Evolutionary conservation across 2,329 filamentous ascomycete species (phyloP), one percentile per base, ranked within the genome.

Genomic region (Amylocarpus encephaloides): DNA sequence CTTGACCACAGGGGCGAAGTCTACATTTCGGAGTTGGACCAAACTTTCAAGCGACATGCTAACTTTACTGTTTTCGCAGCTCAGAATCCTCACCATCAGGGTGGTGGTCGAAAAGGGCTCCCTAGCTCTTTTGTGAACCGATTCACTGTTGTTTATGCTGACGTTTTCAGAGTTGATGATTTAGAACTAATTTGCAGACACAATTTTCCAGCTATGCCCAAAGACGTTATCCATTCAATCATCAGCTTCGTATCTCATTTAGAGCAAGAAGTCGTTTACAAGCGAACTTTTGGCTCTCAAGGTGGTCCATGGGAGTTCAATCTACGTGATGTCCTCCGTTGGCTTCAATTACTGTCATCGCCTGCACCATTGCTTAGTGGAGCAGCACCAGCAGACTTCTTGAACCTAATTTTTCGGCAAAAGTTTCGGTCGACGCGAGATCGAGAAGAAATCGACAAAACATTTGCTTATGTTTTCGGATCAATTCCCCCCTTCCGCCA

Each of bases 121-220:
- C 93, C 93, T 1, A 87, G 86, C 50, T 97, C 93, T 1, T 98
- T 98, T 63, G 93, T 98, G 55, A 97, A 98, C 67, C 86, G 94
- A 41, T 98, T 98, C 67, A 93, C 94, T 34, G 92, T 98, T 15
- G 94, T 98, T 0, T 97, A 97, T 69, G 90, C 93, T 51, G 93
- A 98, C 64, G 80, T 90, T 4, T 93, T 98, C 66, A 85, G 79
- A 13, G 76, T 85, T 22, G 78, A 88, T 30, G 93, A 98, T 71
- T 70, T 98, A 52, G 77, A 85, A 52, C 73, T 86, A 42, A 97
- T 98, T 56, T 94, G 90, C 42, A 74, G 77, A 22, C 86, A 85
- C 59, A 82, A 87, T 53, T 96, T 88, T 63, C 83, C 88, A 0
- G 66, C 70, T 1, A 76, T 91, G 18, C 68, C 79, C 0, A 59